These are phyloP conservation scores for Phalaenopsis aphrodite DNA, from an alignment of 106 monocot species.

Conservation along the genomic window DNA sequence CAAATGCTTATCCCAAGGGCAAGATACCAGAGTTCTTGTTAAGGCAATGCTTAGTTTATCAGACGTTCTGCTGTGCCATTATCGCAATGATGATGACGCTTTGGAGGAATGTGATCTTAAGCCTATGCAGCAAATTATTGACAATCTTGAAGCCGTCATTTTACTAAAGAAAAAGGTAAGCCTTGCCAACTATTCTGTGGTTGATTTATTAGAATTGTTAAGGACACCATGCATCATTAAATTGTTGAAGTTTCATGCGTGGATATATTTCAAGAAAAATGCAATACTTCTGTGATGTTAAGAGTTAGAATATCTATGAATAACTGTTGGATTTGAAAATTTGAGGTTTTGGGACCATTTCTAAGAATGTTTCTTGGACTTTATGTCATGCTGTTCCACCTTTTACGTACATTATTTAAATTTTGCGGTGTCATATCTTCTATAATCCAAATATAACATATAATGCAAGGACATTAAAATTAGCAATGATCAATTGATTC, in stretches of 20 bases:
- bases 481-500: too few species aligned
- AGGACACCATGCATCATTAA: neutral
- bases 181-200: neutral
- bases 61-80: neutral
- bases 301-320: too few species aligned
- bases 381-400: too few species aligned
- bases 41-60: conserved; percentile 29
- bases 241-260: neutral
- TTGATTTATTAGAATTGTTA: neutral
- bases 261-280: too few species aligned
- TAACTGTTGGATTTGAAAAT: too few species aligned
- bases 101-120: conserved; percentile 8
- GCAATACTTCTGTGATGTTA: too few species aligned
- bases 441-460: too few species aligned
- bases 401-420: too few species aligned
- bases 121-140: neutral
- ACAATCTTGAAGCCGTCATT: conserved; percentile 10
- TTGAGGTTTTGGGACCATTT: too few species aligned
- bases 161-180: neutral
- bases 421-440: too few species aligned
- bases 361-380: too few species aligned
- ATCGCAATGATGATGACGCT: neutral
- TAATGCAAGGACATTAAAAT: too few species aligned
- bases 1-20: conserved; percentile 3
- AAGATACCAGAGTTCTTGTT: conserved; percentile 20